phyloP scores from a whole-genome alignment of 129 eudicot genomes.

The Solidago caesia region DNA sequence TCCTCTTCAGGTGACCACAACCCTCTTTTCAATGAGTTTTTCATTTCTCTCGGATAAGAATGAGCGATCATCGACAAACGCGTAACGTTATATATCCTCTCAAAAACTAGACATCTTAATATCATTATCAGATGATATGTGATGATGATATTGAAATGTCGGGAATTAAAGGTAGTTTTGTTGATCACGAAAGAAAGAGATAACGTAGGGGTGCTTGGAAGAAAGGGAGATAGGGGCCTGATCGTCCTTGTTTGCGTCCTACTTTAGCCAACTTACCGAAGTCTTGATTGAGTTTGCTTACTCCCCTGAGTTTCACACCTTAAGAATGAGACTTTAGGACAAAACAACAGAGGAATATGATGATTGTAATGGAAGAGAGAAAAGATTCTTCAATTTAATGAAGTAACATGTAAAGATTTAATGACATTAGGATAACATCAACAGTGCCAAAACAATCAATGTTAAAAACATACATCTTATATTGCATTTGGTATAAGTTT shows the following conservation, averaged over 20 bases:
- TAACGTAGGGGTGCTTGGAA: slow-evolving; percentile 16
- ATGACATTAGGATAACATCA: slow-evolving; percentile 13
- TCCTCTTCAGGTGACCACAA: slow-evolving; percentile 92
- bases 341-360: background rate
- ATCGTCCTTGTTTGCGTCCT: slow-evolving; percentile 11
- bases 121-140: slow-evolving; percentile 15
- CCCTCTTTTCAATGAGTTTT: slow-evolving; percentile 55
- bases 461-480: slow-evolving; percentile 5
- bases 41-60: slow-evolving; percentile 17
- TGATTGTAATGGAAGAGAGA: slow-evolving; percentile 15
- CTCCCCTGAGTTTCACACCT: background rate
- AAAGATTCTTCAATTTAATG: background rate
- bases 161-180: background rate
- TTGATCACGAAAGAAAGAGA: background rate
- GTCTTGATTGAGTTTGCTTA: background rate
- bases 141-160: slow-evolving; percentile 21
- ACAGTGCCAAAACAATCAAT: slow-evolving; percentile 4
- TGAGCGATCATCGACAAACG: slow-evolving; percentile 15
- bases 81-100: background rate
- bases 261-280: background rate
- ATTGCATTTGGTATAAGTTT: slow-evolving; percentile 7
- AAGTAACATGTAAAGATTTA: slow-evolving; percentile 8
- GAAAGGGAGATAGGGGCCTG: slow-evolving; percentile 8
- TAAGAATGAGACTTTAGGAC: background rate
- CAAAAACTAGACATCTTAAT: background rate